Conservation (phyloP, 805 yeast species). For the Saturnispora sekii region DNA sequence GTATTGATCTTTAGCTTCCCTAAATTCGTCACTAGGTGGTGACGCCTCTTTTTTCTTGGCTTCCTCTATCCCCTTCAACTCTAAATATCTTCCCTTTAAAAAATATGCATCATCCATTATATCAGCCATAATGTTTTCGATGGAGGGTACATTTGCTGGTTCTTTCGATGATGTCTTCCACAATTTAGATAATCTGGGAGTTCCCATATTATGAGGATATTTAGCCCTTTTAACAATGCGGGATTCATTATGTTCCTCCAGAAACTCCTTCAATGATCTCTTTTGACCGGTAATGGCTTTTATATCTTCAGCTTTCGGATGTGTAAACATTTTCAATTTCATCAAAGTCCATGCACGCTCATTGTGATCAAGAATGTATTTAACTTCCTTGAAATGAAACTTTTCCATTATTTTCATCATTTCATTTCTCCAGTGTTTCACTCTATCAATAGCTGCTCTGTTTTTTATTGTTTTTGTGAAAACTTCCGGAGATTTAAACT, state of each 20-base stretch:
- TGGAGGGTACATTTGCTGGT: not conserved
- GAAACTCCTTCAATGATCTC: constrained; percentile 19
- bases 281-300: constrained; percentile 15
- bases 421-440: constrained; percentile 1
- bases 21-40: not conserved
- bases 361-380: constrained; percentile 15
- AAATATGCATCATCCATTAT: constrained; percentile 23
- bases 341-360: constrained; percentile 22
- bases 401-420: not conserved
- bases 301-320: constrained; percentile 16
- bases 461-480: constrained; percentile 7
- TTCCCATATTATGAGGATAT: constrained; percentile 20
- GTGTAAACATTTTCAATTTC: constrained; percentile 24
- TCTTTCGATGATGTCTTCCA: constrained; percentile 23
- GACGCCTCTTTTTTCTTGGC: constrained; percentile 1
- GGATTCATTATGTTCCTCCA: constrained; percentile 7
- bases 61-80: constrained; percentile 7
- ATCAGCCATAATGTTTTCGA: constrained; percentile 16
- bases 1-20: constrained; percentile 10
- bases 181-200: constrained; percentile 20
- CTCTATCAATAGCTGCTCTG: not conserved
- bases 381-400: constrained; percentile 6
- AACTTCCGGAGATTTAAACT: constrained; percentile 19
- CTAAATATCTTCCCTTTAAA: constrained; percentile 15
- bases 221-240: constrained; percentile 14